Percentiles rank a stretch among this genome's conserved stretches.
Evolutionary conservation across 805 yeast species (phyloP).

Genomic region (Metschnikowia matae): DNA sequence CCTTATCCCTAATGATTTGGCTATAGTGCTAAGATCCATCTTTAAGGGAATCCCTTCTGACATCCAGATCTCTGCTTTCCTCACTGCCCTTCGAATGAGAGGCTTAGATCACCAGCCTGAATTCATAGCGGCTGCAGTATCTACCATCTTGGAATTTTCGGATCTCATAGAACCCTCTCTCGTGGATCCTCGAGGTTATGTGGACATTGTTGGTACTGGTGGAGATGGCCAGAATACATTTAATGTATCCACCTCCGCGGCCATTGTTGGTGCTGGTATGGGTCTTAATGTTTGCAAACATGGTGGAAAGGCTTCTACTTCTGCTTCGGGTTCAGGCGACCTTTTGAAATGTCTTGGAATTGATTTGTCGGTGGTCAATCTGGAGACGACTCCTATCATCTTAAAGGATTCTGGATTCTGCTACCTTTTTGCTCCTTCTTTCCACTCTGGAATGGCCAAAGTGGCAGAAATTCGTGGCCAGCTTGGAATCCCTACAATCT

Average conservation of each 20-base stretch:
- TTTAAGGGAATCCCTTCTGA: constrained; percentile 60
- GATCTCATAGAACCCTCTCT: constrained; percentile 44
- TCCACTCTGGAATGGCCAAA: constrained; percentile 85
- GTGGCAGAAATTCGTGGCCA: constrained; percentile 75
- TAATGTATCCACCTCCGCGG: constrained; percentile 92
- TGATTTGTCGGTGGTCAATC: constrained; percentile 67
- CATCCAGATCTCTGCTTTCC: constrained; percentile 71
- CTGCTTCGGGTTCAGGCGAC: constrained; percentile 92
- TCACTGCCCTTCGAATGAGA: constrained; percentile 68
- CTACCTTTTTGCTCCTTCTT: constrained; percentile 87
- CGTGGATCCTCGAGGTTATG: constrained; percentile 49
- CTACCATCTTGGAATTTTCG: constrained; percentile 64
- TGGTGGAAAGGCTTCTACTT: constrained; percentile 96
- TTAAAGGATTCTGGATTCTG: constrained; percentile 51
- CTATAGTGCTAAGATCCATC: constrained; percentile 57
- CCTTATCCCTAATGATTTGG: constrained; percentile 61
- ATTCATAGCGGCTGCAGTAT: constrained; percentile 82
- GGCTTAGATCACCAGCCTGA: constrained; percentile 80
- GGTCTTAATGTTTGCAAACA: constrained; percentile 81
- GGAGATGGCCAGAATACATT: constrained; percentile 98
- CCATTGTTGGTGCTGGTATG: constrained; percentile 92
- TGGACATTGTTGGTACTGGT: constrained; percentile 97
- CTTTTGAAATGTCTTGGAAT: constrained; percentile 76
- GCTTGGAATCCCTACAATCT: constrained; percentile 87
- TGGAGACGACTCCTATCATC: constrained; percentile 55